Base-by-base conservation (phyloP, 192 early-diverging fungal species). In the Entomortierella parvispora region DNA sequence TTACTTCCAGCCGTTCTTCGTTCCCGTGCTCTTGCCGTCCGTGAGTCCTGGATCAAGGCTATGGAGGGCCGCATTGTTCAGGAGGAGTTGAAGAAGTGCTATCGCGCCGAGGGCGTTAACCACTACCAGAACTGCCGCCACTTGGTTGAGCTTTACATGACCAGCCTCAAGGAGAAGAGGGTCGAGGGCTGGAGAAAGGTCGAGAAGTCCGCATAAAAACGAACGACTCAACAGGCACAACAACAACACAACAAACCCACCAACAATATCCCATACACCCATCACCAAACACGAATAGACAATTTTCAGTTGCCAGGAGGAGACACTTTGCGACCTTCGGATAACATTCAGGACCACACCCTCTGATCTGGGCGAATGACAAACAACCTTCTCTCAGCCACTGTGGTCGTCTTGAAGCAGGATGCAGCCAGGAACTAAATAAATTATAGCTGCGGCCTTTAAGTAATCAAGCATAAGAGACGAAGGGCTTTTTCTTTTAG, bases 101-200 rank as follows among this genome's bases (percentile, higher is more conserved):
- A 96, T 81, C 84, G 88, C 32, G 89, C 91, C 47, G 94, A 99
- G 82, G 93, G 95, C 58, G 95, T 95, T 62, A 99, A 99, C 84
- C 93, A 95, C 81, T 88, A 92, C 82, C 86, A 97, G 70, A 97
- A 93, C 86, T 99, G 97, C 86, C 87, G 93, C 34, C 85, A 88
- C 22, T 83, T 99, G 18, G 88, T 88, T 9, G 86, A 93, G 60
- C 86, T 92, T 66, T 98, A 98, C 80, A 79, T 98, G 59, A 86
- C 86, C 51, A 71, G 76, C 32, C 65, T 89, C 66, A 86, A 81
- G 78, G 81, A 86, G 61, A 80, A 86, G 71, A 68, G 75, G 42
- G 81, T 86, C 63, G 83, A 82, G 55, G 86, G 86, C 51, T 86
- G 69, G 79, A 79, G 83, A 63, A 83, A 86, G 74, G n/a, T 65